These are phyloP conservation scores for Tremella yokohamensis DNA, from an alignment of 768 basidiomycete species.

Conservation along the genomic window DNA sequence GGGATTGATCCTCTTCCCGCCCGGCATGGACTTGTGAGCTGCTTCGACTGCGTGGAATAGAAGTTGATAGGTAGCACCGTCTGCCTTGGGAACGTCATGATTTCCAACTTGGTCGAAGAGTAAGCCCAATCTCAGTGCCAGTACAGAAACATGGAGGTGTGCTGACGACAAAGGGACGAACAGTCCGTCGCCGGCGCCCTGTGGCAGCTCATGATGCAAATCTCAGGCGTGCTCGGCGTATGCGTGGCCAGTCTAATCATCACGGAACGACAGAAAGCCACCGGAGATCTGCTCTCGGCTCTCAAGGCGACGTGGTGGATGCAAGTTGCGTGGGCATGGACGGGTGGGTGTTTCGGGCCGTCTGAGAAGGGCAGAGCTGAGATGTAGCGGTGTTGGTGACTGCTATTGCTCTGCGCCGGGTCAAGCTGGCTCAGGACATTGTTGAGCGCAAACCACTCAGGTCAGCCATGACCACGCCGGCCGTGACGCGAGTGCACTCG, in stretches of 20 bases:
- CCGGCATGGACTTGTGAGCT: conserved; percentile 25
- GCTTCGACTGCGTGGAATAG: neutral
- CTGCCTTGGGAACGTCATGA: conserved; percentile 19
- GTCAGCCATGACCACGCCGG: too few species aligned
- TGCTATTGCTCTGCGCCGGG: neutral
- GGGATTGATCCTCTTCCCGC: conserved; percentile 21
- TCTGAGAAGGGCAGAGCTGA: neutral
- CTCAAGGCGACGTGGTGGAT: conserved; percentile 22
- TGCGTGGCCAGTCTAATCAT: conserved; percentile 22
- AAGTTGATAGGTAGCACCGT: conserved; percentile 4
- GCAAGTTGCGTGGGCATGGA: conserved; percentile 8
- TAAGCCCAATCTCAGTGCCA: conserved; percentile 21
- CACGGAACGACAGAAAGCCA: conserved; percentile 6
- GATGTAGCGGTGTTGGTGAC: neutral
- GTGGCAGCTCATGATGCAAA: conserved; percentile 21
- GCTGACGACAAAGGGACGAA: conserved; percentile 13
- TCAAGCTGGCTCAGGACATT: conserved; percentile 3
- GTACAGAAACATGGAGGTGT: neutral
- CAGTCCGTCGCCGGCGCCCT: conserved; percentile 31
- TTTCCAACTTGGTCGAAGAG: conserved; percentile 33
- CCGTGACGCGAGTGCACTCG: too few species aligned
- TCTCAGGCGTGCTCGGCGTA: conserved; percentile 18
- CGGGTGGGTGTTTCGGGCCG: conserved; percentile 15
- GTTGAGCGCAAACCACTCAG: neutral
- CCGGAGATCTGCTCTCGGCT: conserved; percentile 17